Percentiles rank a stretch among this genome's conserved stretches.
phyloP scores from a whole-genome alignment of 495 filamentous ascomycete genomes.

The Barbatosphaeria neglecta region DNA sequence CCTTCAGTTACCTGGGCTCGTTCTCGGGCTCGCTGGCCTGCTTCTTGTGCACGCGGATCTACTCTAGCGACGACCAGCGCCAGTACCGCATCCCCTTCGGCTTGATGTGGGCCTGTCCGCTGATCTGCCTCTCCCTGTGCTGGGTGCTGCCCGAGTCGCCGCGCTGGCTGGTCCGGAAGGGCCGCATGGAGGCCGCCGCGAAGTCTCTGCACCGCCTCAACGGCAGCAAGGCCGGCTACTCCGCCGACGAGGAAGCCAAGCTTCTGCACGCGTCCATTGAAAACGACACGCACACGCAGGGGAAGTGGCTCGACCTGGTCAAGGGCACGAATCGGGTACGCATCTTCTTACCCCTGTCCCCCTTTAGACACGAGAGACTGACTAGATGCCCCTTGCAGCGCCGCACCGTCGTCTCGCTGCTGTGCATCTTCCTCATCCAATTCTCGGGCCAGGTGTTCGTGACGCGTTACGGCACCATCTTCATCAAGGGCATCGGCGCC shows the following conservation, averaged over 20 bases:
- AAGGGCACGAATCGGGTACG: slow-evolving; percentile 27
- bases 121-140: slow-evolving; percentile 30
- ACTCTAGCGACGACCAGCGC: not conserved
- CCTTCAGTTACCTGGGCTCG: slow-evolving; percentile 37
- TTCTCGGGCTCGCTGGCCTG: slow-evolving; percentile 14
- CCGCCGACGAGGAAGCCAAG: slow-evolving; percentile 26
- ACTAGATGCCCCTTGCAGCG: slow-evolving; percentile 3
- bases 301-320: slow-evolving; percentile 27
- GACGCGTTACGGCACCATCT: slow-evolving; percentile 23
- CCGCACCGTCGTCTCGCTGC: slow-evolving; percentile 27
- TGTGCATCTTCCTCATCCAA: slow-evolving; percentile 39
- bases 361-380: slow-evolving; percentile 13
- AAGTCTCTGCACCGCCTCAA: slow-evolving; percentile 20
- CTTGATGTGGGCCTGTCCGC: slow-evolving; percentile 39
- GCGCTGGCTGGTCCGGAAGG: slow-evolving; percentile 41
- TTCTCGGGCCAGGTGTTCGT: slow-evolving; percentile 25
- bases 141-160: slow-evolving; percentile 48
- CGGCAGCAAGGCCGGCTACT: slow-evolving; percentile 13
- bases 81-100: slow-evolving; percentile 43
- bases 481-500: slow-evolving; percentile 20
- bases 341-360: slow-evolving; percentile 22
- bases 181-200: slow-evolving; percentile 25
- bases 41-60: slow-evolving; percentile 8
- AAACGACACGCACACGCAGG: slow-evolving; percentile 33
- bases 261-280: slow-evolving; percentile 37